A percentile compares a stretch with the other conserved stretches of the same genome.
phyloP scores from a whole-genome alignment of 805 yeast genomes.

The Ogataea chonburiensis region DNA sequence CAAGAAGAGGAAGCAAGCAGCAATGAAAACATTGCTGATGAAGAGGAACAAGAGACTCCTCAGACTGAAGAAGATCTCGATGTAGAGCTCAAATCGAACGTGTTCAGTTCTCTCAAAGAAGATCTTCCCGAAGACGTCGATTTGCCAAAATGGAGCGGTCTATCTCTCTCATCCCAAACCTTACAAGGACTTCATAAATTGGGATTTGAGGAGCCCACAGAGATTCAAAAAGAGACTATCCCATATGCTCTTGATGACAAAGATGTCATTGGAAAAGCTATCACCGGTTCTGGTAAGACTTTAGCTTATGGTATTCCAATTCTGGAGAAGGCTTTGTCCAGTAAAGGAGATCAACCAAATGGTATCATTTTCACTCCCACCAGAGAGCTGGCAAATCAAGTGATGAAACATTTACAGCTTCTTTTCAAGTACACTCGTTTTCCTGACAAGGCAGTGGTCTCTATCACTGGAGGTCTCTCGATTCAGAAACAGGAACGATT shows the following conservation, averaged over 20 bases:
- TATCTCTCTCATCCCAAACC: constrained; percentile 51
- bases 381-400: constrained; percentile 94
- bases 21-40: constrained; percentile 4
- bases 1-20: constrained; percentile 21
- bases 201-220: constrained; percentile 72
- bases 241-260: constrained; percentile 71
- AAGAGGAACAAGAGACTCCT: constrained; percentile 6
- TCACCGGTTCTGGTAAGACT: constrained; percentile 97
- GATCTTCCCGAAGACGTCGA: constrained; percentile 36
- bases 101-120: constrained; percentile 17
- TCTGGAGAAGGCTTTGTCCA: constrained; percentile 56
- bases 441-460: constrained; percentile 49
- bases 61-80: constrained; percentile 15
- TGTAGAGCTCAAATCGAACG: constrained; percentile 16
- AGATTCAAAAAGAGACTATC: constrained; percentile 73
- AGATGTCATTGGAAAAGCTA: constrained; percentile 93
- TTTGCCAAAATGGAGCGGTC: constrained; percentile 59
- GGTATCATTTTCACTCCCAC: constrained; percentile 93
- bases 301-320: constrained; percentile 94
- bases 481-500: constrained; percentile 90
- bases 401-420: constrained; percentile 69
- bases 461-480: constrained; percentile 92
- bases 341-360: constrained; percentile 44
- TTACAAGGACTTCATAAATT: constrained; percentile 60
- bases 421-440: constrained; percentile 52